Percentiles rank a stretch among this genome's conserved stretches.
Evolutionary conservation across 441 rosid genomes (phyloP).

Genomic region (Populus hybrid): DNA sequence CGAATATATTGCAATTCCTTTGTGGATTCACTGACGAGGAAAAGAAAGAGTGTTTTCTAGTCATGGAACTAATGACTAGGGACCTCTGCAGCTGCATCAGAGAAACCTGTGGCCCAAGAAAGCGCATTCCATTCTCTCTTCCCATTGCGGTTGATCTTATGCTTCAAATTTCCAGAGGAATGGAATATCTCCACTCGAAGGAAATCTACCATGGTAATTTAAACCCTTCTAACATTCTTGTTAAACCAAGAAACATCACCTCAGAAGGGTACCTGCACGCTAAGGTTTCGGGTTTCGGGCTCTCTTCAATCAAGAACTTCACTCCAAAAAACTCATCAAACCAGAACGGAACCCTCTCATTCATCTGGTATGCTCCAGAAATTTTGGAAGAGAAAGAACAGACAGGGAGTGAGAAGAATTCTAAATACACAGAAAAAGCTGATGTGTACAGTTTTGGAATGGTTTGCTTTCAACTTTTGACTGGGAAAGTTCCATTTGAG

Average conservation of each 20-base stretch:
- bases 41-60: slow-evolving; percentile 67
- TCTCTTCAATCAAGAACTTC: slow-evolving; percentile 37
- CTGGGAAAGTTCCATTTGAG: slow-evolving; percentile 91
- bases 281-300: slow-evolving; percentile 79
- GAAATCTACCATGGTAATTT: slow-evolving; percentile 77
- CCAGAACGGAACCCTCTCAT: slow-evolving; percentile 40
- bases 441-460: slow-evolving; percentile 94
- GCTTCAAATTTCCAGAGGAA: slow-evolving; percentile 91
- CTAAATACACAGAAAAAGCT: slow-evolving; percentile 60
- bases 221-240: slow-evolving; percentile 58
- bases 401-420: slow-evolving; percentile 27
- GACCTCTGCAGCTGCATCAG: slow-evolving; percentile 66
- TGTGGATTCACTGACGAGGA: slow-evolving; percentile 87
- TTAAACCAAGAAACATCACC: slow-evolving; percentile 48
- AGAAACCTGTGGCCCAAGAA: slow-evolving; percentile 71
- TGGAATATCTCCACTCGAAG: slow-evolving; percentile 82
- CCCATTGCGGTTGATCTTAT: slow-evolving; percentile 74
- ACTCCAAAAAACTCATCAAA: slow-evolving; percentile 25
- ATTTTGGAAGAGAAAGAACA: slow-evolving; percentile 66
- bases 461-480: slow-evolving; percentile 78
- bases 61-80: slow-evolving; percentile 76
- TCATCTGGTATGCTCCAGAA: slow-evolving; percentile 89
- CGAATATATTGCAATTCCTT: slow-evolving; percentile 58
- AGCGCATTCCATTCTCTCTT: slow-evolving; percentile 59
- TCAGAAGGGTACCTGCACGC: slow-evolving; percentile 68